A percentile compares a stretch with the other conserved stretches of the same genome.
phyloP scores from a whole-genome alignment of 2,329 filamentous ascomycete species.

The Fusarium tricinctum region DNA sequence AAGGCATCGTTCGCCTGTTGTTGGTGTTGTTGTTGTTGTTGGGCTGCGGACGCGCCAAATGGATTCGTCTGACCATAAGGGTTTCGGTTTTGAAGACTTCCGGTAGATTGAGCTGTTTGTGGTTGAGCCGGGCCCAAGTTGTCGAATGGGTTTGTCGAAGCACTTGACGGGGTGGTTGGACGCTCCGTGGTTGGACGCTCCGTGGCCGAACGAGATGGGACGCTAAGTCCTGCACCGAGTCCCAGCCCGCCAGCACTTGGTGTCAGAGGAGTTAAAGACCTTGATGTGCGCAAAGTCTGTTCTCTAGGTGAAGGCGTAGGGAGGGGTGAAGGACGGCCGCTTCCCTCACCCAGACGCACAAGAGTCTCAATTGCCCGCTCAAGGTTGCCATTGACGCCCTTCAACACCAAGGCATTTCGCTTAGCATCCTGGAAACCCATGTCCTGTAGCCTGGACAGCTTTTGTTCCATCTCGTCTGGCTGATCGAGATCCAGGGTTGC shows the following conservation, averaged over 20 bases:
- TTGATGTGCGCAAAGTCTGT: constrained; percentile 62
- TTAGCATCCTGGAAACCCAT: constrained; percentile 93
- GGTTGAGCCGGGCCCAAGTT: constrained; percentile 67
- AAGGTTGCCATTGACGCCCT: constrained; percentile 85
- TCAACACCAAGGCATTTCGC: constrained; percentile 84
- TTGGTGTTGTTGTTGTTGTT: constrained; percentile 45
- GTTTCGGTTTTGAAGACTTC: constrained; percentile 70
- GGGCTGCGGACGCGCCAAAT: constrained; percentile 68
- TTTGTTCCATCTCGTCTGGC: constrained; percentile 76
- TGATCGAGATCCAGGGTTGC: constrained; percentile 71
- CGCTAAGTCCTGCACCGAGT: constrained; percentile 53
- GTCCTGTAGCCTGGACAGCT: constrained; percentile 82
- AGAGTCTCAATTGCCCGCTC: constrained; percentile 89
- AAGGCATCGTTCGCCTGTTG: constrained; percentile 55
- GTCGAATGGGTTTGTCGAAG: constrained; percentile 78
- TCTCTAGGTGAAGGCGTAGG: constrained; percentile 61
- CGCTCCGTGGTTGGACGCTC: constrained; percentile 54
- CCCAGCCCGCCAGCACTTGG: constrained; percentile 51
- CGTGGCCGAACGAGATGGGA: constrained; percentile 49
- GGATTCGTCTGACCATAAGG: constrained; percentile 74
- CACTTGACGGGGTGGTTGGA: constrained; percentile 59
- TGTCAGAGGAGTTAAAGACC: constrained; percentile 69
- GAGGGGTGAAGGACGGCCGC: constrained; percentile 56
- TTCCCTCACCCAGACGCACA: constrained; percentile 83
- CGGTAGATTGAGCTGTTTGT: constrained; percentile 75